Evolutionary conservation across 2,329 filamentous ascomycete species (phyloP), one percentile per base, ranked within the genome.

Genomic region (Colletotrichum musae): DNA sequence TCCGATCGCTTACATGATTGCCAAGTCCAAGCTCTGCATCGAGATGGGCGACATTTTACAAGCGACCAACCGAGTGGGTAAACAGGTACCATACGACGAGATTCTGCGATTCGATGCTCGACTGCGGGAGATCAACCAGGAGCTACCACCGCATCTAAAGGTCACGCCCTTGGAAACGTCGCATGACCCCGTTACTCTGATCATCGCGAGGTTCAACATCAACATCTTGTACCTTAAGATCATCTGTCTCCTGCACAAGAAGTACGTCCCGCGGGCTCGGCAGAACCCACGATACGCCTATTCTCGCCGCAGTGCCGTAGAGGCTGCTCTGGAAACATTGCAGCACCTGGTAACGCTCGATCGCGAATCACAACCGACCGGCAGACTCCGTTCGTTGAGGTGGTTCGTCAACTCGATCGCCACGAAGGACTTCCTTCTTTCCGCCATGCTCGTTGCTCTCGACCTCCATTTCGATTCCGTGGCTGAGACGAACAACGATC

Each of bases 181-280:
- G 5, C 86, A 91, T 54, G 95, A 97, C 74, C 91, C 97, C 18
- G 90, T 96, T 78, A 93, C 94, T 28, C 88, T 96, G 69, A 91
- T 98, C 67, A 92, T 97, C 83, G 92, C 95, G 59, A 91, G 95
- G 32, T 95, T 94, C 77, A 93, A 92, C 65, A 83, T 98, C 39
- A 93, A 96, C 71, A 91, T 96, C 58, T 82, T 98, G 5, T 97
- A 94, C 77, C 91, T 97, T 72, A 97, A 97, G 81, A 93, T 94
- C 18, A 87, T 97, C 74, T 97, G 94, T 75, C 88, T 97, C 24
- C 87, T 99, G 47, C 96, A 99, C 79, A 89, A 94, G 58, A 94
- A 94, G 72, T 98, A 96, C 78, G 87, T 97, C 67, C 85, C 89
- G n/a, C 89, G 91, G 68, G 93, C 94, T 5, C 86, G 93, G 56